Evolutionary conservation across 495 filamentous ascomycete species (phyloP), one percentile per base, ranked within the genome.

Genomic region (Glarea lozoyensis): DNA sequence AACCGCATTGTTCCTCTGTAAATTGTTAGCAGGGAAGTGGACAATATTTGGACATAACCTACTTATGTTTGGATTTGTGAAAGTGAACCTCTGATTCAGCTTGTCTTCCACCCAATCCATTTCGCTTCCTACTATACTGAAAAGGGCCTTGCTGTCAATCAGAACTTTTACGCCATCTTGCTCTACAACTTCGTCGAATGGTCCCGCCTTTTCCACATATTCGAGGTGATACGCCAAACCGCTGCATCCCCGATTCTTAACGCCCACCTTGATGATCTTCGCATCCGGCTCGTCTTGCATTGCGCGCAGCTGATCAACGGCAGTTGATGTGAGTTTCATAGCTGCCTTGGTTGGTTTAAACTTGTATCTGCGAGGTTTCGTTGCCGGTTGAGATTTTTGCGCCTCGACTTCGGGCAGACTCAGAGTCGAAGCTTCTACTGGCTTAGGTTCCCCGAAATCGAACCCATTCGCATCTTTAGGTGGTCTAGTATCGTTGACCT

Each of bases 101-200:
- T 90, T 93, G 55, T 96, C 93, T 63, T 97, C 89, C 2, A 90
- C 76, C 90, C 89, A 98, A 58, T 98, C 92, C 92, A 98, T 98
- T 70, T 97, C 92, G 53, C 85, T 95, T 7, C 93, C 92, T 60
- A 98, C 94, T 32, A 98, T 95, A 58, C 86, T 95, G 54, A 98
- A 92, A 45, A 98, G 66, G 46, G 92, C 92, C 65, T 95, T 97
- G 65, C 84, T 88, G 65, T 98, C 92, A 41, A 98, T 86, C 62
- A 98, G 56, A 23, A 98, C 93, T 67, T 83, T 92, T 11, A 98
- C 92, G 2, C 88, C 92, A 53, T 95, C 92, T 58, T 97, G 93
- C 56, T 92, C 88, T 11, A 98, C 88, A 43, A 81, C 67, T 58
- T 98, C 92, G 59, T 98, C 92, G 50, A 96, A 92, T 32, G 70